Evolutionary conservation across 306 rosid species (phyloP).

Genomic region (Cucumis melo): DNA sequence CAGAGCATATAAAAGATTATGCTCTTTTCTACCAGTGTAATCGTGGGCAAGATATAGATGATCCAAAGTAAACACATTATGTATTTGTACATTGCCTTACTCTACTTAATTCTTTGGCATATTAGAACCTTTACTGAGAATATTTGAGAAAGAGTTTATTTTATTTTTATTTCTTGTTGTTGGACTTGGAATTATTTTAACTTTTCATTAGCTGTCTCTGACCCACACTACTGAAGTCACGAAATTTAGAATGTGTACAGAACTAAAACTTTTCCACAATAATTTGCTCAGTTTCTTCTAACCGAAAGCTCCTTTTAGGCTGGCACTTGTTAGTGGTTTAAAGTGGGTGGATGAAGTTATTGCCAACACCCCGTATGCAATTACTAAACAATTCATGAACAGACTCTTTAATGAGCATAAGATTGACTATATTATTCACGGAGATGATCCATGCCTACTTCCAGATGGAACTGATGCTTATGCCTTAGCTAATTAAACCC

Average conservation of each 20-base stretch:
- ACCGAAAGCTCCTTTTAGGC: slow-evolving; percentile 33
- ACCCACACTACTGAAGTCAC: background rate
- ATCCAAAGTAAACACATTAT: background rate
- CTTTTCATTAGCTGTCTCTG: background rate
- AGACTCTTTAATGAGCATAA: slow-evolving; percentile 88
- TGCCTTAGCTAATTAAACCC: slow-evolving; percentile 54
- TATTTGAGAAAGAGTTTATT: background rate
- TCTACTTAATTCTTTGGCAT: background rate
- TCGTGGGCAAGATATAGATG: background rate
- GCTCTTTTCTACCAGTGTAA: background rate
- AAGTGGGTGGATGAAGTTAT: slow-evolving; percentile 99
- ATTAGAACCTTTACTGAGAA: background rate
- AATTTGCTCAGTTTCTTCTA: slow-evolving; percentile 7
- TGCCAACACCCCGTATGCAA: slow-evolving; percentile 88
- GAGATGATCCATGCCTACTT: slow-evolving; percentile 99
- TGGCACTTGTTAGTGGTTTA: slow-evolving; percentile 88
- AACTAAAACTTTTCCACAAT: background rate
- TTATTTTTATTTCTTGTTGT: background rate
- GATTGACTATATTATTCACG: slow-evolving; percentile 90
- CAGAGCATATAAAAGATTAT: background rate
- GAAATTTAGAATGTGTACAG: background rate
- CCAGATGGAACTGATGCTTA: slow-evolving; percentile 99
- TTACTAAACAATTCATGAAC: slow-evolving; percentile 79
- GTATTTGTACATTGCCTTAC: background rate
- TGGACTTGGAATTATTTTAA: background rate